phyloP scores from a whole-genome alignment of 2,329 filamentous ascomycete genomes.

The Akanthomyces muscarius region DNA sequence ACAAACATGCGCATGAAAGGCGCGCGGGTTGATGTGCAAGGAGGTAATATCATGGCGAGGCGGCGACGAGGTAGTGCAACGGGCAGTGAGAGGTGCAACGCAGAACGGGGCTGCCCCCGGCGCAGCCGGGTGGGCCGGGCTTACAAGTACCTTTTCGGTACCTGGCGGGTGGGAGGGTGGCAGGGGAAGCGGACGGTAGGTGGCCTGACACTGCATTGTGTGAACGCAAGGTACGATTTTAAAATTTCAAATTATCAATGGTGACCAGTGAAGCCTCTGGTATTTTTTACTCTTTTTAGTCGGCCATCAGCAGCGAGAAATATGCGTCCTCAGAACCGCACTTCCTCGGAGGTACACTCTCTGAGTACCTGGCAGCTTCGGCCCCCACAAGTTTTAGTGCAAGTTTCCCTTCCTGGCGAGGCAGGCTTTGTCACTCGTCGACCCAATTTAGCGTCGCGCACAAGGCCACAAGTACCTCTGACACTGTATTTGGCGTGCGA shows the following conservation, averaged over 20 bases:
- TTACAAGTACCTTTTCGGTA: conserved; percentile 5
- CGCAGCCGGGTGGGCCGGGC: conserved; percentile 15
- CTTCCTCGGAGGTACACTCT: background rate
- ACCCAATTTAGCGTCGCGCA: background rate
- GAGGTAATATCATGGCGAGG: conserved; percentile 1
- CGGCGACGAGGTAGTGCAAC: conserved; percentile 8
- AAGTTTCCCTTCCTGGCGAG: conserved; percentile 14
- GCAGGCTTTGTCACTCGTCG: conserved; percentile 10
- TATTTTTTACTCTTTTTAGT: background rate
- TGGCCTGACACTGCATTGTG: background rate
- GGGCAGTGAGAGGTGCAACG: conserved; percentile 1
- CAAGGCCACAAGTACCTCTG: background rate
- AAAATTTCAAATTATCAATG: fast-evolving
- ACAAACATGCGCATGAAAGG: conserved; percentile 54
- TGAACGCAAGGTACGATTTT: background rate
- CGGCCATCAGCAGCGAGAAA: background rate
- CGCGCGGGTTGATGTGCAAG: background rate
- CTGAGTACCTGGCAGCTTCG: conserved; percentile 8
- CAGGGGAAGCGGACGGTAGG: background rate
- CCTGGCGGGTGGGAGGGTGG: background rate
- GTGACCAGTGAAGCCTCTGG: too few relatives aligned
- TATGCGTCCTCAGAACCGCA: background rate
- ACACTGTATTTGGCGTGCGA: background rate
- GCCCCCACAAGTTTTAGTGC: conserved; percentile 12
- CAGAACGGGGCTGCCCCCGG: conserved; percentile 13